Conservation (phyloP, 805 yeast genomes). For the Wickerhamiella brachini region DNA sequence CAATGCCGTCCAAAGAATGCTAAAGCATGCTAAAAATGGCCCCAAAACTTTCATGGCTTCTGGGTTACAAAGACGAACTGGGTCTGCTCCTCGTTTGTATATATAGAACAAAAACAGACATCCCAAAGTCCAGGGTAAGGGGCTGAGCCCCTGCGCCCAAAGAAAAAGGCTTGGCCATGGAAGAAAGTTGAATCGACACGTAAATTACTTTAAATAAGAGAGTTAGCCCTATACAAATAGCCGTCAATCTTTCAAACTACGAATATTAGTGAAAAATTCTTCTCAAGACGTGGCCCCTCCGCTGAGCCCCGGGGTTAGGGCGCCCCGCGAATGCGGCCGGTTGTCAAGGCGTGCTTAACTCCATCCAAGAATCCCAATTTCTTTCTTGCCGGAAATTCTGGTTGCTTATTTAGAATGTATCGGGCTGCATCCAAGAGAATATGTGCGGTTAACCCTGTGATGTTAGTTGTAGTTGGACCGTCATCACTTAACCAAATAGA, state of each 20-base stretch:
- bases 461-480: neutral
- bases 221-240: no score
- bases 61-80: neutral
- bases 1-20: neutral
- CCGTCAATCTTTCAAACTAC: no score
- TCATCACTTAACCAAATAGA: neutral
- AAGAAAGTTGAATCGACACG: no score
- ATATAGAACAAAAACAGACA: neutral
- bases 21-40: neutral
- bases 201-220: no score
- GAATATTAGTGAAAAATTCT: no score
- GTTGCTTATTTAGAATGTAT: neutral
- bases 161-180: no score
- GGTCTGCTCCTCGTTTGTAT: neutral
- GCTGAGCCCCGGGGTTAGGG: neutral
- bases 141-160: no score
- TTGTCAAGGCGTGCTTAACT: slow-evolving; percentile 1
- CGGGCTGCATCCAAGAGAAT: slow-evolving; percentile 9
- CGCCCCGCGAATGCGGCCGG: neutral
- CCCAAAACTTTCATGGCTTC: neutral
- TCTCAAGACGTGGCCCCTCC: neutral
- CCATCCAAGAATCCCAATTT: slow-evolving; percentile 3
- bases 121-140: no score
- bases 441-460: slow-evolving; percentile 10
- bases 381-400: slow-evolving; percentile 3